Conservation (phyloP, 768 basidiomycete species). For the Tephrocybe sp. region DNA sequence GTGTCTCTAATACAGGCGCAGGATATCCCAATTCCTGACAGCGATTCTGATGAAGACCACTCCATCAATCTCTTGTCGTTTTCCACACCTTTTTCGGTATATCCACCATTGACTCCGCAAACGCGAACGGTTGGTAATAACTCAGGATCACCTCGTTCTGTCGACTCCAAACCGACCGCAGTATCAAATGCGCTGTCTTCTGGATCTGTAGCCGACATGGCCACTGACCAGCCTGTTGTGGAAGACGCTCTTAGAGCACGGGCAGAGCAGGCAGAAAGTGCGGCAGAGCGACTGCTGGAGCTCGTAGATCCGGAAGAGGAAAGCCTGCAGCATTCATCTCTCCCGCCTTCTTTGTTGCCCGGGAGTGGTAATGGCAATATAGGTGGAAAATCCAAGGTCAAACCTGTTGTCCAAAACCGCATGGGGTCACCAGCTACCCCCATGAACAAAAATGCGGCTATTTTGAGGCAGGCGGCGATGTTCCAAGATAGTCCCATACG, state of each 20-base stretch:
- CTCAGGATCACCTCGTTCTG: constrained; percentile 55
- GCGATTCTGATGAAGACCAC: constrained; percentile 64
- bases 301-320: constrained; percentile 80
- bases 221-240: constrained; percentile 47
- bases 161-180: constrained; percentile 42
- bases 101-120: constrained; percentile 27
- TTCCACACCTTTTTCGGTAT: constrained; percentile 62
- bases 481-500: constrained; percentile 81
- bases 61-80: constrained; percentile 69
- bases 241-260: constrained; percentile 86
- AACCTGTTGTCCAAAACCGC: constrained; percentile 28
- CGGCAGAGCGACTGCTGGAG: constrained; percentile 84
- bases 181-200: constrained; percentile 63
- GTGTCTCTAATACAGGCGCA: constrained; percentile 70
- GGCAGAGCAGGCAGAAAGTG: constrained; percentile 92
- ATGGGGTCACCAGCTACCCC: constrained; percentile 60
- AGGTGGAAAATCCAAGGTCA: constrained; percentile 40
- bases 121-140: constrained; percentile 36
- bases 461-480: constrained; percentile 72
- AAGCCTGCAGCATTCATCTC: constrained; percentile 43
- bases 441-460: constrained; percentile 48
- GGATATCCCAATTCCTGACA: constrained; percentile 72
- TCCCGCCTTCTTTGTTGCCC: constrained; percentile 54
- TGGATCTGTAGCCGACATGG: constrained; percentile 39
- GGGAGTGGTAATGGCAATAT: constrained; percentile 32